These are phyloP conservation scores for Erythrobasidium hasegawianum DNA, from an alignment of 1,284 basidiomycete species.

Conservation along the genomic window DNA sequence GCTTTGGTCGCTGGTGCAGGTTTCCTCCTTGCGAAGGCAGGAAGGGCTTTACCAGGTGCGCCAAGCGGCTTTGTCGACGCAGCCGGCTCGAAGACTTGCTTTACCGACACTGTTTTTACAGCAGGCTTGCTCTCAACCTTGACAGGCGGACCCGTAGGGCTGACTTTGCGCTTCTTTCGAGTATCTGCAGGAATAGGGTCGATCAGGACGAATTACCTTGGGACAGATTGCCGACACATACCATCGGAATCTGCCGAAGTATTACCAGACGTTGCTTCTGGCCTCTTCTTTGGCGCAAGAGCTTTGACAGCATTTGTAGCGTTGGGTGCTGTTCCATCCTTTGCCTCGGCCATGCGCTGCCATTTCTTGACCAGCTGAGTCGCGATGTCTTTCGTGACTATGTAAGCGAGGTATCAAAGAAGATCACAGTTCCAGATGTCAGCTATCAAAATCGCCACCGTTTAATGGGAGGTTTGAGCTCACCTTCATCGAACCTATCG, in stretches of 20 bases:
- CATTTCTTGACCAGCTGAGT: constrained; percentile 25
- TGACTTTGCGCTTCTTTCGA: constrained; percentile 26
- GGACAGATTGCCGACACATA: neutral
- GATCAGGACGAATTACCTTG: neutral
- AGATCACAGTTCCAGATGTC: neutral
- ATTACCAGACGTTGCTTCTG: neutral
- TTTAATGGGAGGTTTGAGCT: neutral
- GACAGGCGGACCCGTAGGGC: constrained; percentile 3
- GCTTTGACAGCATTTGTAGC: neutral
- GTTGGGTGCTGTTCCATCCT: neutral
- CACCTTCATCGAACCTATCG: constrained; percentile 28
- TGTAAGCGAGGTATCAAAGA: neutral
- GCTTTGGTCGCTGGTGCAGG: constrained; percentile 5
- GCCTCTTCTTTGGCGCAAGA: constrained; percentile 16
- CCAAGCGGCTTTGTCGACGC: constrained; percentile 15
- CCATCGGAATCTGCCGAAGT: constrained; percentile 1
- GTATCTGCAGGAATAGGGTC: neutral
- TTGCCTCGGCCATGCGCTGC: constrained; percentile 8
- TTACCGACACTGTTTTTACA: neutral
- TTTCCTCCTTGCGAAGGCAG: constrained; percentile 28
- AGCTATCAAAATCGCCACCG: neutral
- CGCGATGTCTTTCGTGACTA: constrained; percentile 28
- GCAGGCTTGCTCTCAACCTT: neutral
- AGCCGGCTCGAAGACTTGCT: constrained; percentile 5
- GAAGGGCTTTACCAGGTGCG: constrained; percentile 14